Evolutionary conservation across 495 filamentous ascomycete species (phyloP).

Genomic region (Penicillium pulvis): DNA sequence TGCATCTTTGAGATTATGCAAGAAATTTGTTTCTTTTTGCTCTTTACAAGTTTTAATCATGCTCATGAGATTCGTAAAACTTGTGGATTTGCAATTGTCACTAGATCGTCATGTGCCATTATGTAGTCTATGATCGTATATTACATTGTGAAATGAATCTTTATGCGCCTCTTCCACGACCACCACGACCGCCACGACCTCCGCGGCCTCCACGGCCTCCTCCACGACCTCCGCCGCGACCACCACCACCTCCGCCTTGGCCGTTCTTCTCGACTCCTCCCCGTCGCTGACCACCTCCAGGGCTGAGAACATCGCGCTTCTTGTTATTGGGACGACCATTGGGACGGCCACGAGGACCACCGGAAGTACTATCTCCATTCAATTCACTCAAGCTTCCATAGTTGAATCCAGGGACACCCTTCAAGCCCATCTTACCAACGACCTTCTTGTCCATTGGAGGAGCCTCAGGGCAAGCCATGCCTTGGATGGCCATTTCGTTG

Average conservation of each 20-base stretch:
- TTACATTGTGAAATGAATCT: not conserved
- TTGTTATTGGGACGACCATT: conserved; percentile 18
- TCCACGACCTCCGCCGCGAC: conserved; percentile 18
- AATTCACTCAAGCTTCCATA: conserved; percentile 30
- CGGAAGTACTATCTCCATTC: conserved; percentile 9
- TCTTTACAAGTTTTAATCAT: not conserved
- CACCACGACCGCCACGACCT: not conserved
- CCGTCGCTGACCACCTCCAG: conserved; percentile 29
- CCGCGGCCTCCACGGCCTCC: conserved; percentile 6
- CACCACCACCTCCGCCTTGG: conserved; percentile 23
- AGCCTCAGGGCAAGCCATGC: conserved; percentile 49
- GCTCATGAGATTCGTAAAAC: too few species aligned
- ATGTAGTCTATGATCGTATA: not conserved
- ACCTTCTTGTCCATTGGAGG: conserved; percentile 49
- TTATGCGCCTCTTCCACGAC: conserved; percentile 4
- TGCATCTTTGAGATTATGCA: not conserved
- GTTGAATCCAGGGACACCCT: conserved; percentile 49
- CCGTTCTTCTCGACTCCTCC: conserved; percentile 30
- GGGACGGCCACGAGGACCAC: conserved; percentile 8
- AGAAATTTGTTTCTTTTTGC: not conserved
- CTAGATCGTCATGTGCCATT: not conserved
- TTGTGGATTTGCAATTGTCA: too few species aligned
- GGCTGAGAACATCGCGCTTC: conserved; percentile 33
- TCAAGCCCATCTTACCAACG: conserved; percentile 52
- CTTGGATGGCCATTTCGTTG: conserved; percentile 45